These are phyloP conservation scores for Lichtheimia corymbifera DNA, from an alignment of 371 early-diverging fungal genomes.

Conservation along the genomic window DNA sequence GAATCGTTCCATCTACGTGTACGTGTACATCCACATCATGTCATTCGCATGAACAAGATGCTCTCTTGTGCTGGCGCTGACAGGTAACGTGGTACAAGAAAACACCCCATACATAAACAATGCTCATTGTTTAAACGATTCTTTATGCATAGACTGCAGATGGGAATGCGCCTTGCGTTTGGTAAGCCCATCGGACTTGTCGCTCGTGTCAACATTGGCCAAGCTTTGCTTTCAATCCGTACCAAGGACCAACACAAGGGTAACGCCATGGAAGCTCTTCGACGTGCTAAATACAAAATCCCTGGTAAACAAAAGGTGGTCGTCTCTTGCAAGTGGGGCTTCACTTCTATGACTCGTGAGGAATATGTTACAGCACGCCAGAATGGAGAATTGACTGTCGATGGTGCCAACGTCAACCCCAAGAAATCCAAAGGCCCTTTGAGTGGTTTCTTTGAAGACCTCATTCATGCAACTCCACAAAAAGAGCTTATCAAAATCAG, in stretches of 20 bases:
- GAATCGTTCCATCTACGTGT: constrained; percentile 99
- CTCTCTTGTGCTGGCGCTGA: constrained; percentile 99
- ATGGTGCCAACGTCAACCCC: constrained; percentile 98
- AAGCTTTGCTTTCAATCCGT: constrained; percentile 97
- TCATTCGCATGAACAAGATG: constrained; percentile 99
- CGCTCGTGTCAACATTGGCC: constrained; percentile 99
- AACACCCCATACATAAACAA: no score
- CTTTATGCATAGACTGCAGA: constrained; percentile 83
- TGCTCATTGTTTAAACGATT: no score
- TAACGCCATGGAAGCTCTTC: constrained; percentile 96
- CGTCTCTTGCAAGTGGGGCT: constrained; percentile 99
- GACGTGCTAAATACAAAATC: constrained; percentile 98
- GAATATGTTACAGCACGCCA: constrained; percentile 85
- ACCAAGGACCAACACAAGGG: constrained; percentile 96
- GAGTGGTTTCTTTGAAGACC: constrained; percentile 44
- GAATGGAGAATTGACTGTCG: constrained; percentile 83
- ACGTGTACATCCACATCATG: constrained; percentile 99
- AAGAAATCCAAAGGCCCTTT: constrained; percentile 86
- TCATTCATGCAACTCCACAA: neutral
- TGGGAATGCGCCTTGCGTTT: constrained; percentile 99
- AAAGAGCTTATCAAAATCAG: no score
- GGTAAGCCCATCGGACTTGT: constrained; percentile 99
- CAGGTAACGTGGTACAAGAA: constrained; percentile 19
- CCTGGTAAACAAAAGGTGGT: constrained; percentile 99
- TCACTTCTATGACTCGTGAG: constrained; percentile 96